Evolutionary conservation across 2,329 filamentous ascomycete genomes (phyloP).

Genomic region (Alternaria sp.): DNA sequence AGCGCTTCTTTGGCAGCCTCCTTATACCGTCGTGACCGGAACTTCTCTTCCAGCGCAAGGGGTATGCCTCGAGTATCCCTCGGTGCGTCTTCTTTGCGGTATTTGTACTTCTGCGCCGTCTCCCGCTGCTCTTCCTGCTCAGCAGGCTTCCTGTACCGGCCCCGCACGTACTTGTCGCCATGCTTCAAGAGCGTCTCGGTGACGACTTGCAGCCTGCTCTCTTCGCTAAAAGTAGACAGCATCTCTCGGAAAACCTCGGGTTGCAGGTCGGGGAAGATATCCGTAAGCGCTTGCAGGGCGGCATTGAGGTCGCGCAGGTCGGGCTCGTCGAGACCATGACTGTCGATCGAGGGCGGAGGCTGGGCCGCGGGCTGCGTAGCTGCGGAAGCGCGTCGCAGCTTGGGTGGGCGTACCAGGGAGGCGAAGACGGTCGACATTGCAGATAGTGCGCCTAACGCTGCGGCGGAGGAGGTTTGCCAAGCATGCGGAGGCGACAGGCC

Average conservation of each 20-base stretch:
- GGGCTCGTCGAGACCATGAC: constrained; percentile 56
- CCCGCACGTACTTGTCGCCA: constrained; percentile 72
- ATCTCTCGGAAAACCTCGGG: constrained; percentile 84
- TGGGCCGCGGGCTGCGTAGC: constrained; percentile 10
- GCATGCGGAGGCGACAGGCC: constrained; percentile 6
- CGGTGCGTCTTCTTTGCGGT: constrained; percentile 36
- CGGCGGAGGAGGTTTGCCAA: background rate
- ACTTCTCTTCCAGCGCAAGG: constrained; percentile 68
- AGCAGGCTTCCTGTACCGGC: constrained; percentile 58
- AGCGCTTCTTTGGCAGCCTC: constrained; percentile 71
- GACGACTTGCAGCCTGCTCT: constrained; percentile 77
- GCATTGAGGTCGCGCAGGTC: constrained; percentile 74
- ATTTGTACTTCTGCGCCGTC: constrained; percentile 41
- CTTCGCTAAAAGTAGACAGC: constrained; percentile 74
- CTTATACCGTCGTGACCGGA: constrained; percentile 71
- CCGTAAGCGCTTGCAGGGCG: constrained; percentile 70
- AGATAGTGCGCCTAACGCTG: constrained; percentile 13
- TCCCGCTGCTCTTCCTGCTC: constrained; percentile 45
- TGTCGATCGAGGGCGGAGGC: constrained; percentile 3
- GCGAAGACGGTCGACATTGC: constrained; percentile 46
- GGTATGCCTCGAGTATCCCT: constrained; percentile 42
- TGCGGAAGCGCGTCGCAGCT: constrained; percentile 22
- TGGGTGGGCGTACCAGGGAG: constrained; percentile 40
- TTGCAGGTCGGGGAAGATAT: constrained; percentile 80
- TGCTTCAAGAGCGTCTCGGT: constrained; percentile 79